Percentiles rank a stretch among this genome's conserved stretches.
Conservation (phyloP, 1,139 yeast species). For the Arxiozyma bovina region DNA sequence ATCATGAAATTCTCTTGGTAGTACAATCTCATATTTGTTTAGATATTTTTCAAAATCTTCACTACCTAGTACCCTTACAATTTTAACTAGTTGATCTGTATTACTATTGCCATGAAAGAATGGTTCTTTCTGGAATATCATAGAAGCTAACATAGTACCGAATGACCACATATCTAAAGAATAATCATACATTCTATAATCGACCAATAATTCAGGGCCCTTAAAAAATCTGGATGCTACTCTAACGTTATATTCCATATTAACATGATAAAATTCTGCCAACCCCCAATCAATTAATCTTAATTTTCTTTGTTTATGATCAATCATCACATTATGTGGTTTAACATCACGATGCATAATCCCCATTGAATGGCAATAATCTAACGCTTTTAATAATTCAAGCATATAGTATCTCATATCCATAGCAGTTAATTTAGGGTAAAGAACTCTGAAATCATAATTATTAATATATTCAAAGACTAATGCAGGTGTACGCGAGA, state of each 20-base stretch:
- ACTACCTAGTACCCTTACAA: constrained; percentile 88
- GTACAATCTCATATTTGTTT: constrained; percentile 62
- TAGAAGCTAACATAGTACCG: constrained; percentile 97
- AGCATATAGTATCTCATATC: constrained; percentile 86
- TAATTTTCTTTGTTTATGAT: constrained; percentile 61
- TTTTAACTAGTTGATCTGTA: constrained; percentile 91
- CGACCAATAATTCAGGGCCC: constrained; percentile 95
- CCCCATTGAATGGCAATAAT: constrained; percentile 94
- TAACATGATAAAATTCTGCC: constrained; percentile 94
- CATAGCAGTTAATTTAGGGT: constrained; percentile 76
- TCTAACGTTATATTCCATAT: constrained; percentile 89
- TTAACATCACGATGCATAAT: constrained; percentile 98
- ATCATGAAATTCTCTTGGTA: constrained; percentile 78
- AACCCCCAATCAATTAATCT: constrained; percentile 97
- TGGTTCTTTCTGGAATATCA: constrained; percentile 92
- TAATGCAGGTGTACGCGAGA: constrained; percentile 85
- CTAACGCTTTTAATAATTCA: constrained; percentile 81
- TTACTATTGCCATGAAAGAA: constrained; percentile 95
- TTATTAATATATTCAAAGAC: constrained; percentile 88
- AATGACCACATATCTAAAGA: constrained; percentile 93
- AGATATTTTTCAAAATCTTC: constrained; percentile 69
- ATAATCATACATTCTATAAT: constrained; percentile 87
- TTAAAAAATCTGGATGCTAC: constrained; percentile 97
- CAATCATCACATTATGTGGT: constrained; percentile 98
- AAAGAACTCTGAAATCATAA: constrained; percentile 80